A percentile compares a stretch with the other conserved stretches of the same genome.
Conservation (phyloP, 306 rosid genomes). For the Rubus parviflorus region DNA sequence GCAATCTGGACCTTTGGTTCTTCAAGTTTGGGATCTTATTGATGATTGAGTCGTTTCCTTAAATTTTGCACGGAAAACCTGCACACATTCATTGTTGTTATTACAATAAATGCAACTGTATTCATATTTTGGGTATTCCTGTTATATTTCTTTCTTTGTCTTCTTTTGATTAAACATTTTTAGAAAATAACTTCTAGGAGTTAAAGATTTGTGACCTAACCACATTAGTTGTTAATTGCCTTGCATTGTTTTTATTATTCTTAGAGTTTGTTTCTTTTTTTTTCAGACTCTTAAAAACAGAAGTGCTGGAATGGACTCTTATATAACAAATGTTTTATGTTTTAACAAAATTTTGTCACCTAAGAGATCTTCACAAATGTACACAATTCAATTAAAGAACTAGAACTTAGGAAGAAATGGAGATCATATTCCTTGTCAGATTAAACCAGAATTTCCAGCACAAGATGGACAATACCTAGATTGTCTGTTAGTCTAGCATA, state of each 20-base stretch:
- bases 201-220: neutral
- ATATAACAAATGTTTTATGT: neutral
- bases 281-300: neutral
- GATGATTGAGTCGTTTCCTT: constrained; percentile 97
- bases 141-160: constrained; percentile 37
- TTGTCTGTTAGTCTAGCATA: neutral
- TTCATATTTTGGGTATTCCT: constrained; percentile 55
- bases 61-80: constrained; percentile 75
- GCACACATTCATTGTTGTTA: constrained; percentile 94
- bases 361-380: neutral
- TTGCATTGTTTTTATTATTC: constrained; percentile 13
- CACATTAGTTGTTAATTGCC: constrained; percentile 2
- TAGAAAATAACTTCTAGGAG: neutral
- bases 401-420: neutral
- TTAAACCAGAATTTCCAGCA: constrained; percentile 6
- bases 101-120: constrained; percentile 59
- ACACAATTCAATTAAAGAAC: neutral
- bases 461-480: neutral
- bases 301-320: neutral
- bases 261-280: neutral
- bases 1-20: constrained; percentile 96
- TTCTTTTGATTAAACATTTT: constrained; percentile 24
- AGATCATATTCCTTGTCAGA: neutral
- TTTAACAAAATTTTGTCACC: neutral
- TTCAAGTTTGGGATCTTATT: constrained; percentile 78